Evolutionary conservation across 768 basidiomycete genomes (phyloP), one percentile per base, ranked within the genome.

Genomic region (Boletus bicolor): DNA sequence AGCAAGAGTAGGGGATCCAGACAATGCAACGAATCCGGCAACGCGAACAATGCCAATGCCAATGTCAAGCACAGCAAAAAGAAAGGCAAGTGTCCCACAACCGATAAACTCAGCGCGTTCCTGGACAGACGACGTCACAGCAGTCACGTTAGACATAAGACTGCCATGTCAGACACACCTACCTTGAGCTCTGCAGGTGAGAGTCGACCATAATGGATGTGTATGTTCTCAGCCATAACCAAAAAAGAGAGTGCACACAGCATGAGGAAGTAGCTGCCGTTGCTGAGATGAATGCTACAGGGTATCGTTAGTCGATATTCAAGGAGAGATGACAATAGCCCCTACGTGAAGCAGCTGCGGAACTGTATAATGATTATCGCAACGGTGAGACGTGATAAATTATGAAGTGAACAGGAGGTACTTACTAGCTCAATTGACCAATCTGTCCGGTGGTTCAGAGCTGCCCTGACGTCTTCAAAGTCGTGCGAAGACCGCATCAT

Each of bases 351-450:
- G 36, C 42, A 53, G 21, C 47, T 59, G 7, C 58, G 56, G 24
- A 53, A 49, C 58, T 59, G 37, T 17, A 41, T 7, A 19, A 2
- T n/a, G 24, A 12, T 49, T 19, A 8, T 1, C 7, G 7, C 9
- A 15, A 49, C 2, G 26, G 37, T 49, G 12, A 49, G 37, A 28
- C 5, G 5, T 8, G 48, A 17, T 19, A 19, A 24, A 12, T 1
- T 15, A 30, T 12, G 24, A 24, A 26, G 5, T 35, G 5, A 21
- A n/a, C 15, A 3, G 4, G 28, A 35, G 32, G 10, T 28, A 14
- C 61, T 59, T 19, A 67, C 66, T 1, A 66, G 39, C 6, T 68
- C 66, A 1, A 68, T 64, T 4, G 64, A 61, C 61, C 67, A 61
- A n/a, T 53, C 43, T 5, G 37, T 59, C 5, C 64, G 48, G 9